Evolutionary conservation across 1,284 basidiomycete genomes (phyloP), one percentile per base, ranked within the genome.

Genomic region (Pascua guehoae): DNA sequence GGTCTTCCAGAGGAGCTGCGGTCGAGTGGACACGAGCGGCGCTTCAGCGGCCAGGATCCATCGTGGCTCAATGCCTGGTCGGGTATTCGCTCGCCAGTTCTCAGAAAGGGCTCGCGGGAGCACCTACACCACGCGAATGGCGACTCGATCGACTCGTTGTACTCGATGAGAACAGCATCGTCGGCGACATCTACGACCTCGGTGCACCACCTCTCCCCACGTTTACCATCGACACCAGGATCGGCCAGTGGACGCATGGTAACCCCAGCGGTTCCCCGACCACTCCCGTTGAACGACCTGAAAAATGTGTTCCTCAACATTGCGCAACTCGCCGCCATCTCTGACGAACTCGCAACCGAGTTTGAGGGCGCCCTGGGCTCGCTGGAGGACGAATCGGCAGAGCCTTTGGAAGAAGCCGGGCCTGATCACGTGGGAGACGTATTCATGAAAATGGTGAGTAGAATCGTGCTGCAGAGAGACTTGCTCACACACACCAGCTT

Each of bases 291-390:
- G 0, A 84, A 88, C 36, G 89, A 92, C 69, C 79, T 83, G 32
- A 84, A 83, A 64, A 82, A 85, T 55, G 86, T 94, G 18, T 93
- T 94, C 76, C 81, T 84, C 63, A 92, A 93, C 71, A 81, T 93
- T 41, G 81, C 85, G 16, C 85, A 89, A 51, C 80, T 92, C 12
- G 88, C 89, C 1, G 68, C 81, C 3, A 85, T 91, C 53, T 82
- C 89, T 0, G 86, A 88, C 63, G 78, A 81, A 51, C 85, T 93
- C 65, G 82, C 78, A 0, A 66, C 54, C 0, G 63, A 67, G 14
- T 77, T 82, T 41, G 77, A 79, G 52, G 62, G 52, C 7, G 75
- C 79, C 0, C 66, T 78, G 41, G 74, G 73, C 5, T 66, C 68
- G 36, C 57, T 54, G 17, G 68, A 68, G 8, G 62, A 65, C 12